phyloP scores from a whole-genome alignment of 805 yeast genomes.

The Pichia nakasei region DNA sequence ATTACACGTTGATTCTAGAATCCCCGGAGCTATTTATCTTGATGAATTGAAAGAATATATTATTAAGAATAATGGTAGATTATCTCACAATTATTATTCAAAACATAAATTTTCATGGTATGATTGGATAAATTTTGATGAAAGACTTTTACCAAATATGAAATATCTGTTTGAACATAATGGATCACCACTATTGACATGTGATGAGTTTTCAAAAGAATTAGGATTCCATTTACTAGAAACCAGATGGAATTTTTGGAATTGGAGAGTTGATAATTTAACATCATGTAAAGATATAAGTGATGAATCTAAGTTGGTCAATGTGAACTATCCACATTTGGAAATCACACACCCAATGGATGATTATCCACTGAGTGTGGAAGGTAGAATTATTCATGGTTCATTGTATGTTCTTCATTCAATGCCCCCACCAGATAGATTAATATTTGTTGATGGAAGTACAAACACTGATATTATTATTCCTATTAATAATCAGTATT shows the following conservation, averaged over 20 bases:
- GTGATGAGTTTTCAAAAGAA: slow-evolving; percentile 14
- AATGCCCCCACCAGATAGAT: slow-evolving; percentile 25
- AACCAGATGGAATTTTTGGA: neutral
- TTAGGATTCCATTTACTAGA: slow-evolving; percentile 9
- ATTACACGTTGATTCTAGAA: slow-evolving; percentile 2
- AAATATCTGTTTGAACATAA: slow-evolving; percentile 10
- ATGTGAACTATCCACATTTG: slow-evolving; percentile 17
- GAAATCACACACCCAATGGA: slow-evolving; percentile 19
- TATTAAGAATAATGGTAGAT: neutral
- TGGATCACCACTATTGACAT: slow-evolving; percentile 7
- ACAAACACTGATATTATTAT: slow-evolving; percentile 1
- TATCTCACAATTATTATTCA: neutral
- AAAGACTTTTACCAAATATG: slow-evolving; percentile 16
- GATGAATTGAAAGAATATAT: slow-evolving; percentile 2
- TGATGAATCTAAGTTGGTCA: slow-evolving; percentile 9
- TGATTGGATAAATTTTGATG: slow-evolving; percentile 23
- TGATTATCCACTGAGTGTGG: slow-evolving; percentile 15
- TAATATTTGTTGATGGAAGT: slow-evolving; percentile 11
- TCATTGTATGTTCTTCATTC: slow-evolving; percentile 25
- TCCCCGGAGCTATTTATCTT: slow-evolving; percentile 8
- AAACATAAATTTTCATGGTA: slow-evolving; percentile 19
- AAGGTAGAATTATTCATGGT: slow-evolving; percentile 27
- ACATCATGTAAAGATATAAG: slow-evolving; percentile 9
- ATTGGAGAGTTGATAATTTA: neutral
- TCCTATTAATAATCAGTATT: slow-evolving; percentile 1